Evolutionary conservation across 805 yeast genomes (phyloP).

Genomic region (Metschnikowia gruessii): DNA sequence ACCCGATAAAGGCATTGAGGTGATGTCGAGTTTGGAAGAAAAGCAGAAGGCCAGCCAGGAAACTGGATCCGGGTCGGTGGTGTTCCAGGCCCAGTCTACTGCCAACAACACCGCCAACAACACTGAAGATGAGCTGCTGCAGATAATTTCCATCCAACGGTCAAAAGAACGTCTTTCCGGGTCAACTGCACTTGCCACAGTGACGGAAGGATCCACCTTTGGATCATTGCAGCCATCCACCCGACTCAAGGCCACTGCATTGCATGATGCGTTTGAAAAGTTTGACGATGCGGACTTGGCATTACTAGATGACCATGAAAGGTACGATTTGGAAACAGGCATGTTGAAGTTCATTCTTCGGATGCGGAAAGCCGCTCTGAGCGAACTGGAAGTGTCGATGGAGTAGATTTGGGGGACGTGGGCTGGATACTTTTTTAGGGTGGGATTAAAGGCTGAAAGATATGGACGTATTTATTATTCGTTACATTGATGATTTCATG

Average conservation of each 20-base stretch:
- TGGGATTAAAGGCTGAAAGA: too few relatives aligned
- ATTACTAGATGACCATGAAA: constrained; percentile 18
- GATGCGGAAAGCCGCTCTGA: constrained; percentile 21
- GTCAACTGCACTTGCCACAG: constrained; percentile 1
- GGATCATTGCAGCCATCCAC: neutral
- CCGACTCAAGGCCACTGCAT: neutral
- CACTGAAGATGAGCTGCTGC: constrained; percentile 1
- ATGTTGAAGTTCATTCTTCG: constrained; percentile 35
- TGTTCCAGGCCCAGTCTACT: neutral
- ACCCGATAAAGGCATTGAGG: constrained; percentile 1
- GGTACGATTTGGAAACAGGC: constrained; percentile 31
- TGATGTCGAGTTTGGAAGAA: constrained; percentile 11
- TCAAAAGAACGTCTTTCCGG: neutral
- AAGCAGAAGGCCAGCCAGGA: neutral
- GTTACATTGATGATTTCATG: too few relatives aligned
- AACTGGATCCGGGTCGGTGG: neutral
- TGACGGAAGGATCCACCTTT: neutral
- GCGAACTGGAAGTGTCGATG: neutral
- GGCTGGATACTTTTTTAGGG: too few relatives aligned
- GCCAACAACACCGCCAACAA: constrained; percentile 1
- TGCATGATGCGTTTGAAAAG: constrained; percentile 1
- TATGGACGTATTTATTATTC: too few relatives aligned
- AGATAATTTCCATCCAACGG: neutral
- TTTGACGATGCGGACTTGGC: constrained; percentile 17
- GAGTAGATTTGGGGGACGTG: too few relatives aligned